A percentile compares a stretch with the other conserved stretches of the same genome.
These are phyloP conservation scores for Tulasnella sp. DNA, from an alignment of 768 basidiomycete species.

Conservation along the genomic window DNA sequence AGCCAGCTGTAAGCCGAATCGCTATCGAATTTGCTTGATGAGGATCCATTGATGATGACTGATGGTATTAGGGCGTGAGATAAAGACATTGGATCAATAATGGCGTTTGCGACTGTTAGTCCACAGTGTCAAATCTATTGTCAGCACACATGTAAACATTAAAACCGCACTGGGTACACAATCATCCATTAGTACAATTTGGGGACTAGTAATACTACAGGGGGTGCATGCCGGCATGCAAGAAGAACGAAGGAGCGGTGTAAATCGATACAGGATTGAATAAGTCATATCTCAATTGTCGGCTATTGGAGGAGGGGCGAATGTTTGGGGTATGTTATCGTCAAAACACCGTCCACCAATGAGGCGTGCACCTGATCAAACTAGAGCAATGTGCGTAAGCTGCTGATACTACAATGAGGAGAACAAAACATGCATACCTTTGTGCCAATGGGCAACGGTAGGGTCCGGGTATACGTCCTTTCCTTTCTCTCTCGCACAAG, in stretches of 20 bases:
- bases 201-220: no score
- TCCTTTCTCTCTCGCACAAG: conserved; percentile 16
- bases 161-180: no score
- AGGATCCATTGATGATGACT: background rate
- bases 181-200: no score
- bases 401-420: background rate
- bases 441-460: conserved; percentile 13
- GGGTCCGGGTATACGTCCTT: conserved; percentile 13
- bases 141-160: no score
- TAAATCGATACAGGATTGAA: no score
- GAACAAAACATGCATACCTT: conserved; percentile 1
- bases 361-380: conserved; percentile 15
- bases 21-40: background rate
- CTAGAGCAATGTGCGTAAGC: conserved; percentile 1
- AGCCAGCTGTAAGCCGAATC: background rate
- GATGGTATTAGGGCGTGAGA: no score
- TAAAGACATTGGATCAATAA: no score
- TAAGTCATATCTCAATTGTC: no score
- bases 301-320: background rate
- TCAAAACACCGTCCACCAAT: conserved; percentile 14
- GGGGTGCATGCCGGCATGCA: no score
- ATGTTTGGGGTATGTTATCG: conserved; percentile 15
- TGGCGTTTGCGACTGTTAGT: no score
- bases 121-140: no score
- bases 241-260: no score